Percentiles rank a stretch among this genome's conserved stretches.
Evolutionary conservation across 2,329 filamentous ascomycete genomes (phyloP).

Genomic region (Fusarium secorum): DNA sequence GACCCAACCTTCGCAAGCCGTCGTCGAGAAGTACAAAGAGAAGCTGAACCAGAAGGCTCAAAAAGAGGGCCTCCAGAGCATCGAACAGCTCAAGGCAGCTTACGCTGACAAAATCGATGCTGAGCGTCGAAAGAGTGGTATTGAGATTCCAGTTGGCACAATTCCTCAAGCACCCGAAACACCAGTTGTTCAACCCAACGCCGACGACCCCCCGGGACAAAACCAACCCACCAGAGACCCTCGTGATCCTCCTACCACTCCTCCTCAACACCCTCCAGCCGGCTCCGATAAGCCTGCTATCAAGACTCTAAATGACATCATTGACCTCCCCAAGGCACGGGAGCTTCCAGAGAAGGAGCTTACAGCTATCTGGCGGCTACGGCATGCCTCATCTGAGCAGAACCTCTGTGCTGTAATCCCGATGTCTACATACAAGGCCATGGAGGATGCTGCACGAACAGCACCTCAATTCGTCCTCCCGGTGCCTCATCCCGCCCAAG

Average conservation of each 20-base stretch:
- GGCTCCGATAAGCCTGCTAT: slow-evolving; percentile 45
- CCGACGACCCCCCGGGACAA: slow-evolving; percentile 43
- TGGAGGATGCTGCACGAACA: slow-evolving; percentile 73
- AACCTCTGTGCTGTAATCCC: slow-evolving; percentile 88
- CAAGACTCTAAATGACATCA: slow-evolving; percentile 60
- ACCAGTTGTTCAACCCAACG: slow-evolving; percentile 49
- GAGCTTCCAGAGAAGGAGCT: slow-evolving; percentile 81
- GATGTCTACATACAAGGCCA: slow-evolving; percentile 73
- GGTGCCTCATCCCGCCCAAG: slow-evolving; percentile 71
- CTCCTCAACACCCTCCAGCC: slow-evolving; percentile 22
- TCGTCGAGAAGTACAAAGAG: slow-evolving; percentile 85
- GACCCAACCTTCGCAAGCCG: slow-evolving; percentile 69
- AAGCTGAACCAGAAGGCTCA: slow-evolving; percentile 86
- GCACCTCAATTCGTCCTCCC: slow-evolving; percentile 93
- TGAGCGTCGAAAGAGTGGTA: slow-evolving; percentile 72
- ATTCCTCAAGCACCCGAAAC: slow-evolving; percentile 50
- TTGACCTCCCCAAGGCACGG: slow-evolving; percentile 82
- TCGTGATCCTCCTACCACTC: slow-evolving; percentile 8
- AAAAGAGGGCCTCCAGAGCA: slow-evolving; percentile 72
- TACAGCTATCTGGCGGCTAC: slow-evolving; percentile 86
- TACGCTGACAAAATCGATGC: slow-evolving; percentile 85
- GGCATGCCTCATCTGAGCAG: slow-evolving; percentile 75
- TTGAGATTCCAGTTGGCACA: slow-evolving; percentile 48
- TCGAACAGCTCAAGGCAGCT: slow-evolving; percentile 79
- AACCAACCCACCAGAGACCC: slow-evolving; percentile 20